Base-by-base conservation (phyloP, 257 asterid genomes). In the Phtheirospermum japonicum region DNA sequence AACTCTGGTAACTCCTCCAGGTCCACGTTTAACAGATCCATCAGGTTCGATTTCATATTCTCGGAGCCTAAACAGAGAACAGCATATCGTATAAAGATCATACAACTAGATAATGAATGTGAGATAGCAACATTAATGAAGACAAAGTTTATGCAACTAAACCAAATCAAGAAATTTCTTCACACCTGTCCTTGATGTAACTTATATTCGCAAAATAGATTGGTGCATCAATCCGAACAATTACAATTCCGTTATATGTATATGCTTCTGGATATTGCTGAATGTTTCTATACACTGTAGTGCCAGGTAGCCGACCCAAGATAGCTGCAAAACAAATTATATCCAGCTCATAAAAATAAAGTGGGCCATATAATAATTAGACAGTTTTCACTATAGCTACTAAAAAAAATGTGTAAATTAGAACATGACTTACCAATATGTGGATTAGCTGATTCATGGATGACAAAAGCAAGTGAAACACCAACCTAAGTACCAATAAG, bases 371-470 rank as follows among this genome's bases (percentile, higher is more conserved):
- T 42, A 28, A 60, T 55, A 63, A 4, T n/a, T n/a, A n/a, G n/a
- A n/a, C n/a, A n/a, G 18, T 18, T 50, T 50, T 7, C 14, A 46
- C 18, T 31, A 55, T 33, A 32, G 7, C 52, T 64, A 59, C 59
- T 16, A 56, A 16, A 17, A 16, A 17, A 48, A 42, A 50, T 55
- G 13, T 46, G 4, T 7, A 49, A 45, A 42, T 48, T 43, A 62
- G 31, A 67, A 40, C 46, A 20, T 19, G 67, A 70, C 96, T 76
- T 63, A 92, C 99, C 99, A 37, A 92, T 78, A 73, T 92, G 99
- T 52, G 99, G 99, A 73, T 92, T 92, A 58, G 99, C 99, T 59
- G 99, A 92, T 87, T 92, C 99, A 58, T 92, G 99, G 76, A 92
- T 87, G 73, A 92, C 99, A 85, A 92, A 92, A 79, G 99, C 99